phyloP scores from a whole-genome alignment of 257 asterid species.

The Misopates orontium region DNA sequence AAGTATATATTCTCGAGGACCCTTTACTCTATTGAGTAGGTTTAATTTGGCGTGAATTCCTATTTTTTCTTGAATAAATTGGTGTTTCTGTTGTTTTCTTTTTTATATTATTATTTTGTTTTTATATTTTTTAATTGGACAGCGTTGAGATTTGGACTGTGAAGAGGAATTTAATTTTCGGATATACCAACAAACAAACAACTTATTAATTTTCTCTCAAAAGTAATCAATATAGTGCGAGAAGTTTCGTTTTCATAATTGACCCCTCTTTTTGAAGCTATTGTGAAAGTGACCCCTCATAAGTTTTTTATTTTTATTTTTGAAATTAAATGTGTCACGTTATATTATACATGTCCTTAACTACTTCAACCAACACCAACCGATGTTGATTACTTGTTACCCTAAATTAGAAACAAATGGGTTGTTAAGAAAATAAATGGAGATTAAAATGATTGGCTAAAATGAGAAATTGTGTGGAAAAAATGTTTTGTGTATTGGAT shows the following conservation, averaged over 20 bases:
- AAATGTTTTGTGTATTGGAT: no score
- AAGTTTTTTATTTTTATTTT: neutral
- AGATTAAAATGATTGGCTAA: no score
- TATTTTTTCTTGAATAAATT: constrained; percentile 28
- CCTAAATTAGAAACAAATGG: no score
- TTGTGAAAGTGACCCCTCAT: neutral
- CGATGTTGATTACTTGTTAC: no score
- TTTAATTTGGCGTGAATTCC: constrained; percentile 24
- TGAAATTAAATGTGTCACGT: neutral
- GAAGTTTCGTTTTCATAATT: constrained; percentile 13
- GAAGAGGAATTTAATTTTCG: constrained; percentile 28
- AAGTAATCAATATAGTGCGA: constrained; percentile 33
- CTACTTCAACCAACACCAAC: no score
- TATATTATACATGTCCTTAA: no score
- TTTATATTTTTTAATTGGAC: constrained; percentile 12
- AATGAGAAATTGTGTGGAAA: no score
- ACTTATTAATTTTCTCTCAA: constrained; percentile 10
- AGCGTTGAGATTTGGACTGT: constrained; percentile 29
- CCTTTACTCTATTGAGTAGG: constrained; percentile 36
- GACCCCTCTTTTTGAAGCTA: neutral
- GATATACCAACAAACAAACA: constrained; percentile 35
- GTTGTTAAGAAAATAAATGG: no score
- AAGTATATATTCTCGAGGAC: constrained; percentile 25
- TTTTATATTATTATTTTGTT: neutral
- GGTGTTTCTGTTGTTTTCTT: neutral